Conservation (phyloP, 1,139 yeast genomes). For the Nakaseomyces bracarensis region DNA sequence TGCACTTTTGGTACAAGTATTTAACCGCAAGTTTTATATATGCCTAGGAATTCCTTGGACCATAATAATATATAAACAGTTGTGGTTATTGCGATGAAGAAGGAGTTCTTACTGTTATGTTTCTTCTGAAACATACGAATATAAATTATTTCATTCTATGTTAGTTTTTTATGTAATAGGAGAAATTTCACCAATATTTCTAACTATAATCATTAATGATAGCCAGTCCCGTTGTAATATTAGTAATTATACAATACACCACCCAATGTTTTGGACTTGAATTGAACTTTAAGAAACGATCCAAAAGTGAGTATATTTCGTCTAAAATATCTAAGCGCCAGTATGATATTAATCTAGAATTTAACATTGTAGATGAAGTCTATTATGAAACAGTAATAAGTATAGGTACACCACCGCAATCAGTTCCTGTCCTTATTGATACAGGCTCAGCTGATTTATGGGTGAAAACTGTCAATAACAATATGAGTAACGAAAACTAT, state of each 20-base stretch:
- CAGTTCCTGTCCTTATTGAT: constrained; percentile 47
- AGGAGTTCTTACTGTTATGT: no score
- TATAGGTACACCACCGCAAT: constrained; percentile 47
- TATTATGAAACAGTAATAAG: constrained; percentile 37
- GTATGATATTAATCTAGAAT: not conserved
- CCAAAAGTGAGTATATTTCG: not conserved
- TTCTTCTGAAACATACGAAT: no score
- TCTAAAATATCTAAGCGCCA: not conserved
- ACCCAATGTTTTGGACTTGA: not conserved
- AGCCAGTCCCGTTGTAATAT: not conserved
- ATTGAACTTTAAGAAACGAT: not conserved
- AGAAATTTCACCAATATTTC: no score
- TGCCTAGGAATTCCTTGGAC: no score
- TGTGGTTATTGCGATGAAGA: no score
- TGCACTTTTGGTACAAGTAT: no score
- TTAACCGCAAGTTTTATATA: no score
- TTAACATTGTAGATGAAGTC: not conserved
- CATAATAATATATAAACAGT: no score
- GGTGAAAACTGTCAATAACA: constrained; percentile 34
- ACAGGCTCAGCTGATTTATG: constrained; percentile 67
- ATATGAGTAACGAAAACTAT: no score
- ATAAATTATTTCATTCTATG: no score
- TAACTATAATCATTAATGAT: not conserved
- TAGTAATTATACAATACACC: not conserved
- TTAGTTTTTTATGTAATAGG: no score